These are phyloP conservation scores for Cyclotella baltica DNA, from an alignment of 108 stramenopile species.

Conservation along the genomic window DNA sequence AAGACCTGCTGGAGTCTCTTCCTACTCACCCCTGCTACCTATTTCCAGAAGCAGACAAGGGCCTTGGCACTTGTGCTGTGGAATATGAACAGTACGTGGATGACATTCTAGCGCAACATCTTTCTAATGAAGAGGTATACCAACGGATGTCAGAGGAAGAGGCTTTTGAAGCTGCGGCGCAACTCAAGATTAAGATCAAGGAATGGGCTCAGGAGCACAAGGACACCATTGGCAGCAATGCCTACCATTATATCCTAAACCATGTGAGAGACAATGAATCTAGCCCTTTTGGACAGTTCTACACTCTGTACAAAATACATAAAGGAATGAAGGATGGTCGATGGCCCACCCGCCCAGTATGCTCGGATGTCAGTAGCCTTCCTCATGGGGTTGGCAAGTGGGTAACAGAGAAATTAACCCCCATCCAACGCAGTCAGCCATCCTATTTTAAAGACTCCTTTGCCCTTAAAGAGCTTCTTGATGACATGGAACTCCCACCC, in stretches of 20 bases:
- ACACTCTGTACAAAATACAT: no score
- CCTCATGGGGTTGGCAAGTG: conserved; percentile 1
- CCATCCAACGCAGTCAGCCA: neutral
- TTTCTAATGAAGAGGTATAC: neutral
- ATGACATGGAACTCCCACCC: no score
- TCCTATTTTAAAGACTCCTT: no score
- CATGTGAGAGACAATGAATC: neutral
- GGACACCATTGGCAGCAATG: no score
- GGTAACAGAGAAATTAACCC: neutral
- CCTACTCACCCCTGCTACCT: neutral
- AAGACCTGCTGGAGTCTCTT: neutral
- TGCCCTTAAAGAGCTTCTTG: no score
- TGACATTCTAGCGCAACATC: neutral
- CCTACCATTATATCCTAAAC: no score
- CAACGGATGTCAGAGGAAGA: neutral
- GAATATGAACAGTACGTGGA: neutral
- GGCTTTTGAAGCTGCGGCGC: neutral
- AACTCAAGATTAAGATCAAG: no score
- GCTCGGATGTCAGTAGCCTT: neutral
- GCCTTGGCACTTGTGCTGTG: no score
- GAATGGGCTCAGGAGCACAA: neutral
- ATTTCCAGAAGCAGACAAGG: no score
- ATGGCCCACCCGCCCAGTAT: neutral
- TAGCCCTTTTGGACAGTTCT: no score
- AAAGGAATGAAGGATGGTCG: no score